Evolutionary conservation across 805 yeast species (phyloP), one percentile per base, ranked within the genome.

Genomic region (Teunomyces lycoperdinae): DNA sequence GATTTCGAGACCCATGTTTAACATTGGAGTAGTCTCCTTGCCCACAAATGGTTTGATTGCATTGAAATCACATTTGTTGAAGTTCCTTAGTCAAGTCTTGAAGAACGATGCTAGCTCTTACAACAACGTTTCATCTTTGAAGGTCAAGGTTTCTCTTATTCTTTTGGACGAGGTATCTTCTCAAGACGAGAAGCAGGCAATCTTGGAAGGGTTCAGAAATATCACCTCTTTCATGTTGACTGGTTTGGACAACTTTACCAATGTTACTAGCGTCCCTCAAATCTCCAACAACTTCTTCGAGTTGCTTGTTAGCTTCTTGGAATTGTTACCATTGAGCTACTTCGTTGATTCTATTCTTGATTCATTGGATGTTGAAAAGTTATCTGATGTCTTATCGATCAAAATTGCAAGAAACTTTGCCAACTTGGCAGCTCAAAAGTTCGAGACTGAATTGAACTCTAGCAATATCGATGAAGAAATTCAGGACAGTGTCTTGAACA

Each of bases 301-400:
- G 26, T 66, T 88, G 44, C 72, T 92, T 53, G 79, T 82, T 30
- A 80, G 79, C 54, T 69, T 84, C 52, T 69, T 92, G 50, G 81
- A 82, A 49, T 71, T 89, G 51, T 71, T 92, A 45, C 97, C 98
- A 28, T 78, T 90, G 53, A 77, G 77, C 51, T 78, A 81, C 54
- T 91, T 88, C 62, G 84, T 85, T 27, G 71, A 75, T 13, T 80
- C 96, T 1, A 76, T 87, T 20, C 51, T 67, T 13, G 68, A 67
- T 16, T 63, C 73, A 0, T 70, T 79, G 52, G 60, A 71, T 36
- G 56, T 56, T 4, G 57, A 53, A 8, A 57, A 57, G 27, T 57
- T 61, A 9, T 57, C 71, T 3, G 66, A 70, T 44, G 51, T 63
- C 2, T 57, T 77, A 26, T 83, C 80, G 9, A 61, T 73, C 45